Evolutionary conservation across 1,139 yeast genomes (phyloP).

Genomic region (Debaryomyces sp.): DNA sequence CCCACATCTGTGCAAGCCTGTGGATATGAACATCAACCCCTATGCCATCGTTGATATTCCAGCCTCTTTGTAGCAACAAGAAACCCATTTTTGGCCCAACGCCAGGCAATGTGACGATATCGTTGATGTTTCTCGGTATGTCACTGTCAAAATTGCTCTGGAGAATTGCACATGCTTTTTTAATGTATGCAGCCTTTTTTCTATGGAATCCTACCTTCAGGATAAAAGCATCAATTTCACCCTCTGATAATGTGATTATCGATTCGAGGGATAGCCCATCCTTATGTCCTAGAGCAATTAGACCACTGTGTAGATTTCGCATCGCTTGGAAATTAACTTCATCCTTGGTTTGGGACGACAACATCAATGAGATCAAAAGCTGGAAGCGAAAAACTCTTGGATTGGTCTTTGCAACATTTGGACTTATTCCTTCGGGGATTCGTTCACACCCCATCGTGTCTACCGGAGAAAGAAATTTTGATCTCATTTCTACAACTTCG

Average conservation of each 20-base stretch:
- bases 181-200: constrained; percentile 73
- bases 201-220: constrained; percentile 85
- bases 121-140: constrained; percentile 68
- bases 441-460: constrained; percentile 88
- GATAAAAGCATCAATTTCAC: constrained; percentile 65
- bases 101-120: constrained; percentile 75
- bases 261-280: constrained; percentile 39
- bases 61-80: constrained; percentile 76
- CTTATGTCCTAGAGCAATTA: constrained; percentile 28
- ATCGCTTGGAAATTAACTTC: constrained; percentile 80
- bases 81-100: constrained; percentile 97
- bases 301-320: constrained; percentile 55
- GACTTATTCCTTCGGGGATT: constrained; percentile 55
- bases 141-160: constrained; percentile 59
- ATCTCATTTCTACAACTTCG: constrained; percentile 66
- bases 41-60: constrained; percentile 76
- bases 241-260: constrained; percentile 50
- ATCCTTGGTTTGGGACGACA: constrained; percentile 92
- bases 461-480: constrained; percentile 71
- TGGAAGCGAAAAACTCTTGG: constrained; percentile 67
- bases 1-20: constrained; percentile 78
- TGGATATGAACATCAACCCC: constrained; percentile 96
- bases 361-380: constrained; percentile 75
- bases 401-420: constrained; percentile 25
- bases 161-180: constrained; percentile 59